Evolutionary conservation across 75 land plant genomes (phyloP), one percentile per base, ranked within the genome.

Genomic region (Isoetes taiwanensis): DNA sequence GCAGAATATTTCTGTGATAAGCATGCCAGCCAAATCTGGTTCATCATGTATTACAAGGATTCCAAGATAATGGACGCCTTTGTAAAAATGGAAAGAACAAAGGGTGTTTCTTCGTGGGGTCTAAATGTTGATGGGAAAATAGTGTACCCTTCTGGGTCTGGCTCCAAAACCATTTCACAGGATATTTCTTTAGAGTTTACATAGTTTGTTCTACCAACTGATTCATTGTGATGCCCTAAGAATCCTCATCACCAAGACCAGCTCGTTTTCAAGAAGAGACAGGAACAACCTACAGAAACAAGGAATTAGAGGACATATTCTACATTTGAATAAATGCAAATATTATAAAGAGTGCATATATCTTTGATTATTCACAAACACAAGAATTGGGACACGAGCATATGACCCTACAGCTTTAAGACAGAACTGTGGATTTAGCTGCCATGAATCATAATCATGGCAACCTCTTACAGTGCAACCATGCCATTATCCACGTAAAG

Each of bases 81-180:
- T 14, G 99, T 89, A 66, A 94, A 94, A 32, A 94, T 90, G 34
- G 99, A 85, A 11, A 94, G 72, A 29, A 94, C 81, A 71, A 94
- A 94, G 9, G 96, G 99, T 42, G 96, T 96, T 64, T 94, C 99
- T 70, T 94, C 90, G 39, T 84, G 82, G 34, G 99, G 99, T 33
- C 80, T 78, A 30, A 80, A 74, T 2, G 99, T 94, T 24, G 93
- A 89, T 5, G 99, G 99, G 26, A 94, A 96, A 40, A 94, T 94
- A 1, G 99, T 94, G 69, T 94, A 94, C 12, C 99, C 99, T 61
- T 88, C 82, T 30, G 99, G 91, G 75, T 94, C 85, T 62, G 99
- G 99, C 0, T 94, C 99, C 52, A 94, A 64, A 40, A 89, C 99
- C 84, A 85, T 82, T 56, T 94, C 99, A 64, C 91, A 89, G n/a